phyloP scores from a whole-genome alignment of 345 rosid species.

The Limnanthes douglasii region DNA sequence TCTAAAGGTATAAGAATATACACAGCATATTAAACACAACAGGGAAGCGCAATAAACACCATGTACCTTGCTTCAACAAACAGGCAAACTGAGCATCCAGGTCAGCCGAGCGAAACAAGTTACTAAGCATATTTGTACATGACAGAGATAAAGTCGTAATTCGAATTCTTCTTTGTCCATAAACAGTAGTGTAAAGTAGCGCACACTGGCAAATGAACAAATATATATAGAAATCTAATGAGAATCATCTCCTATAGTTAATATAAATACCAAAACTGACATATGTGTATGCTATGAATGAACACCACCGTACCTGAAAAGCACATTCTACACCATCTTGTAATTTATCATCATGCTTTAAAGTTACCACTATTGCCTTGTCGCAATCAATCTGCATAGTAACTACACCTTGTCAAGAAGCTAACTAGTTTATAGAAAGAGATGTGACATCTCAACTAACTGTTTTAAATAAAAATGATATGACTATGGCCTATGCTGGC shows the following conservation, averaged over 20 bases:
- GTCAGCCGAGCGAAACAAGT: slow-evolving; percentile 91
- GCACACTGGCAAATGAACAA: slow-evolving; percentile 60
- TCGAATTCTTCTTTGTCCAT: slow-evolving; percentile 96
- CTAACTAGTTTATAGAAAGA: slow-evolving; percentile 5
- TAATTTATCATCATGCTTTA: slow-evolving; percentile 91
- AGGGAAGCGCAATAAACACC: too few relatives aligned
- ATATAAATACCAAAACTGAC: too few relatives aligned
- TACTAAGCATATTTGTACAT: slow-evolving; percentile 80
- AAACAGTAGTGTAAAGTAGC: slow-evolving; percentile 79
- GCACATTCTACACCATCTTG: slow-evolving; percentile 90
- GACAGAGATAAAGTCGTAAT: slow-evolving; percentile 81
- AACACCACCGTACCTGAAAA: slow-evolving; percentile 91
- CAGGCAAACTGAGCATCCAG: slow-evolving; percentile 90
- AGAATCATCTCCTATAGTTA: too few relatives aligned
- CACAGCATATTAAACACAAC: too few relatives aligned
- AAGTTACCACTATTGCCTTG: slow-evolving; percentile 80
- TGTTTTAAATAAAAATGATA: too few relatives aligned
- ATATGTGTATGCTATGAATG: too few relatives aligned
- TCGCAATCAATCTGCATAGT: slow-evolving; percentile 61
- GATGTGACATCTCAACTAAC: neutral
- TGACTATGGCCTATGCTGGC: too few relatives aligned
- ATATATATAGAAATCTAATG: too few relatives aligned
- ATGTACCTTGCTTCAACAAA: slow-evolving; percentile 83
- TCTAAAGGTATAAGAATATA: too few relatives aligned
- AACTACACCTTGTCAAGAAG: slow-evolving; percentile 6